phyloP scores from a whole-genome alignment of 306 rosid species.

The Mimosa pudica region DNA sequence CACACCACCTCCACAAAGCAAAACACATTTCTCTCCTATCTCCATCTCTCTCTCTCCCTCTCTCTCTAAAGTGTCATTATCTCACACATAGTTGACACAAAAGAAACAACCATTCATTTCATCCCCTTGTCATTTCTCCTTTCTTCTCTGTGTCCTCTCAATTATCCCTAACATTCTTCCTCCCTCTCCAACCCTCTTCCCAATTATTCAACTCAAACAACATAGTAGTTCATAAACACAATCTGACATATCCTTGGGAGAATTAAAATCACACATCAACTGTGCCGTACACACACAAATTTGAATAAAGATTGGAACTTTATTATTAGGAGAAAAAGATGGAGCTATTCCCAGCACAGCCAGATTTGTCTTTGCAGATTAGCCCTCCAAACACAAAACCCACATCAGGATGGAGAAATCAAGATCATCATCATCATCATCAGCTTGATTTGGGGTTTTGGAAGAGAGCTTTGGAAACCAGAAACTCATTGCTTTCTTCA shows the following conservation, averaged over 20 bases:
- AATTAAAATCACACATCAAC: too few species aligned
- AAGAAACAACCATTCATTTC: slow-evolving; percentile 98
- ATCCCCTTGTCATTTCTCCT: slow-evolving; percentile 72
- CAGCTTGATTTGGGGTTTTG: slow-evolving; percentile 90
- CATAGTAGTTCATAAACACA: too few species aligned
- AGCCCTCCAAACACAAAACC: slow-evolving; percentile 86
- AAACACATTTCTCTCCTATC: slow-evolving; percentile 67
- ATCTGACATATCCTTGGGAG: too few species aligned
- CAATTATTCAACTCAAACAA: too few species aligned
- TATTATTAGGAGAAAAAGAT: slow-evolving; percentile 21
- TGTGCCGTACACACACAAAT: neutral
- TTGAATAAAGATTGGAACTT: neutral
- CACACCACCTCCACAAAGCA: slow-evolving; percentile 65
- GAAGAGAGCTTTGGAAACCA: slow-evolving; percentile 79
- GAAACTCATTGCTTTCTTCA: slow-evolving; percentile 53
- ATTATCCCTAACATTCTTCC: slow-evolving; percentile 45
- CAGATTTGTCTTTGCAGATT: slow-evolving; percentile 94
- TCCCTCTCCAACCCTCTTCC: slow-evolving; percentile 2
- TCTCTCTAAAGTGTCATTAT: slow-evolving; percentile 94
- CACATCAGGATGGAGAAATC: slow-evolving; percentile 65
- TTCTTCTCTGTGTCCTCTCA: slow-evolving; percentile 33
- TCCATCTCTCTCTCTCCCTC: slow-evolving; percentile 48
- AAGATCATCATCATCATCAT: slow-evolving; percentile 45
- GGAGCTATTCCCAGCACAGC: slow-evolving; percentile 98
- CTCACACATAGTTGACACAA: slow-evolving; percentile 98